Evolutionary conservation across 2,329 filamentous ascomycete genomes (phyloP).

Genomic region (Talaromyces rugulosus): DNA sequence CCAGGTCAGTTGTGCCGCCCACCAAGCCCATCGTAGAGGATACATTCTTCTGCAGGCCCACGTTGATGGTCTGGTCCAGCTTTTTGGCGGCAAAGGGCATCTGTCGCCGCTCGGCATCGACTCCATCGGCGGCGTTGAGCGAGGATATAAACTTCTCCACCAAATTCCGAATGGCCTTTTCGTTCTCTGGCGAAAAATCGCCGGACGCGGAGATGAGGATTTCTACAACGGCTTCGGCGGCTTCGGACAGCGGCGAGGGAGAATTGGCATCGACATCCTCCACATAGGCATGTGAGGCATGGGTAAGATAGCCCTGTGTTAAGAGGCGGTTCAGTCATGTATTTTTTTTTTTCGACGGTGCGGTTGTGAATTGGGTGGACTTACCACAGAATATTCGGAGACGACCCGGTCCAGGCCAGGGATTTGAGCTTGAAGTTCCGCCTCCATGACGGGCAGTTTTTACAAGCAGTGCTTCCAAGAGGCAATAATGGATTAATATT

Average conservation of each 20-base stretch:
- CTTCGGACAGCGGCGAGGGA: slow-evolving; percentile 76
- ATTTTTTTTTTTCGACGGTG: background rate
- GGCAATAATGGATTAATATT: background rate
- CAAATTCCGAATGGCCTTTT: slow-evolving; percentile 73
- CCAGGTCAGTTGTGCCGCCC: slow-evolving; percentile 79
- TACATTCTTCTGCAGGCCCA: slow-evolving; percentile 90
- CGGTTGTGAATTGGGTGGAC: slow-evolving; percentile 16
- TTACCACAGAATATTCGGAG: slow-evolving; percentile 78
- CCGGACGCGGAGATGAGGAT: slow-evolving; percentile 92
- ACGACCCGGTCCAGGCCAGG: slow-evolving; percentile 84
- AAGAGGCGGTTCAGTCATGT: slow-evolving; percentile 5
- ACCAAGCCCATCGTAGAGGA: slow-evolving; percentile 90
- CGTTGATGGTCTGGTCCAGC: slow-evolving; percentile 91
- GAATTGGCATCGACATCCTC: slow-evolving; percentile 66
- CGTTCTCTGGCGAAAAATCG: slow-evolving; percentile 65
- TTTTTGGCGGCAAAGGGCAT: slow-evolving; percentile 74
- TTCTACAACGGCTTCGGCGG: slow-evolving; percentile 77
- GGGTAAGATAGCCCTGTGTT: slow-evolving; percentile 73
- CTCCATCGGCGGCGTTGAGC: slow-evolving; percentile 69
- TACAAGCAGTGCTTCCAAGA: background rate
- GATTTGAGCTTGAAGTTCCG: slow-evolving; percentile 77
- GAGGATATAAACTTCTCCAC: slow-evolving; percentile 86
- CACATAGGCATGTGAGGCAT: slow-evolving; percentile 81
- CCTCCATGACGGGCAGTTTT: slow-evolving; percentile 61
- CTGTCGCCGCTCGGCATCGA: slow-evolving; percentile 61